These are phyloP conservation scores for Colletotrichum eremochloae DNA, from an alignment of 2,329 filamentous ascomycete genomes.

Conservation along the genomic window DNA sequence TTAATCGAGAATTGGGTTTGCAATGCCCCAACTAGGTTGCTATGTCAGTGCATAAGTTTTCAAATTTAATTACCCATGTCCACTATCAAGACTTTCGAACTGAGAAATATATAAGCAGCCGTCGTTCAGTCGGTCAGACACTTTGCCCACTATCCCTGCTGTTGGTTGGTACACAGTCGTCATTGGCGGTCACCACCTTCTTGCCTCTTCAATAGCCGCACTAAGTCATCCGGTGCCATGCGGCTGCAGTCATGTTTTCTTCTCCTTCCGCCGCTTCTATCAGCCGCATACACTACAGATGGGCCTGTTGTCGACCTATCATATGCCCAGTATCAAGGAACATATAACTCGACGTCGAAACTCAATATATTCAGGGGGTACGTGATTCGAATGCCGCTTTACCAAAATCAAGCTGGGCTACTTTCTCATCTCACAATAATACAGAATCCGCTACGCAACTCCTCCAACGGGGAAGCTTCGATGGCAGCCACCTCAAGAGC, in stretches of 20 bases:
- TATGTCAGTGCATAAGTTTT: not conserved
- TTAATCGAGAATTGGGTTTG: not conserved
- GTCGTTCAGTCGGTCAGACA: not conserved
- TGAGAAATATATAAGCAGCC: not conserved
- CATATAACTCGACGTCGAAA: constrained; percentile 17
- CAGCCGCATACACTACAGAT: not conserved
- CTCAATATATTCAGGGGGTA: constrained; percentile 32
- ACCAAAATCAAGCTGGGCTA: not conserved
- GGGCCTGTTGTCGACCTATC: constrained; percentile 15
- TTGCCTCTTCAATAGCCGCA: not conserved
- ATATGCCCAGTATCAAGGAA: constrained; percentile 23
- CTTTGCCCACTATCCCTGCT: not conserved
- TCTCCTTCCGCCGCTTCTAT: not conserved
- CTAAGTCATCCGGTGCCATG: not conserved
- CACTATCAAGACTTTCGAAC: not conserved
- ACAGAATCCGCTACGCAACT: constrained; percentile 27
- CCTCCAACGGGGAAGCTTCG: constrained; percentile 21
- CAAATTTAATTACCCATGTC: not conserved
- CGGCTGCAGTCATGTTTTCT: not conserved
- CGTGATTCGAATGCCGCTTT: not conserved
- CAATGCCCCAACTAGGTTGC: not conserved
- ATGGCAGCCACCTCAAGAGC: constrained; percentile 22
- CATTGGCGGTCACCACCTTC: too few species aligned
- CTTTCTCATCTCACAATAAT: not conserved
- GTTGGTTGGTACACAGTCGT: not conserved